Evolutionary conservation across 1,139 yeast genomes (phyloP).

Genomic region (Scheffersomyces parashehatae): DNA sequence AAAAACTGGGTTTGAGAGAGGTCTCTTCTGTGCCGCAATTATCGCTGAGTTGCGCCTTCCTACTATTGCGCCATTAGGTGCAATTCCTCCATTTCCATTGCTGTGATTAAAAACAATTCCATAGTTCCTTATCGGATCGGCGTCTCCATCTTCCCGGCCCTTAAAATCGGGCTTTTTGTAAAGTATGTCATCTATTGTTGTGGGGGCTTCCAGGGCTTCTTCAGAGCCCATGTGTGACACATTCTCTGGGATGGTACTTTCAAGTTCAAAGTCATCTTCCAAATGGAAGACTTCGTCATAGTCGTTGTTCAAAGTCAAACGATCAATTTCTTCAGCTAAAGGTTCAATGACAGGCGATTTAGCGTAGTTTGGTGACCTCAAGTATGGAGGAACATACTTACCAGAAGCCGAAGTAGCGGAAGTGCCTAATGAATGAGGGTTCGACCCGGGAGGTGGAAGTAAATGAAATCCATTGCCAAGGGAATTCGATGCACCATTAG

Average conservation of each 20-base stretch:
- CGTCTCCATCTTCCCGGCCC: slow-evolving; percentile 8
- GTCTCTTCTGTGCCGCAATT: slow-evolving; percentile 8
- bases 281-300: slow-evolving; percentile 48
- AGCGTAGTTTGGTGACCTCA: slow-evolving; percentile 39
- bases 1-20: slow-evolving; percentile 9
- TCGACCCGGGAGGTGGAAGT: background rate
- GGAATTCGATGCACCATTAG: slow-evolving; percentile 1
- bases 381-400: slow-evolving; percentile 47
- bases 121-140: slow-evolving; percentile 10
- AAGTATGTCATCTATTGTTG: slow-evolving; percentile 4
- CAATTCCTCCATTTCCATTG: slow-evolving; percentile 1
- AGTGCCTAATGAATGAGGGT: background rate
- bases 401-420: slow-evolving; percentile 19
- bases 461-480: background rate
- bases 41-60: slow-evolving; percentile 9
- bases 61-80: background rate
- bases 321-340: slow-evolving; percentile 41
- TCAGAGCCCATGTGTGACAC: no score
- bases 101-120: background rate
- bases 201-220: background rate
- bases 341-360: slow-evolving; percentile 39
- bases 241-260: background rate
- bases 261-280: slow-evolving; percentile 42
- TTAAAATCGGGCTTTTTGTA: slow-evolving; percentile 15
- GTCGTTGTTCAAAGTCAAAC: slow-evolving; percentile 29